These are phyloP conservation scores for Pezicula neosporulosa DNA, from an alignment of 2,329 filamentous ascomycete genomes.

Conservation along the genomic window DNA sequence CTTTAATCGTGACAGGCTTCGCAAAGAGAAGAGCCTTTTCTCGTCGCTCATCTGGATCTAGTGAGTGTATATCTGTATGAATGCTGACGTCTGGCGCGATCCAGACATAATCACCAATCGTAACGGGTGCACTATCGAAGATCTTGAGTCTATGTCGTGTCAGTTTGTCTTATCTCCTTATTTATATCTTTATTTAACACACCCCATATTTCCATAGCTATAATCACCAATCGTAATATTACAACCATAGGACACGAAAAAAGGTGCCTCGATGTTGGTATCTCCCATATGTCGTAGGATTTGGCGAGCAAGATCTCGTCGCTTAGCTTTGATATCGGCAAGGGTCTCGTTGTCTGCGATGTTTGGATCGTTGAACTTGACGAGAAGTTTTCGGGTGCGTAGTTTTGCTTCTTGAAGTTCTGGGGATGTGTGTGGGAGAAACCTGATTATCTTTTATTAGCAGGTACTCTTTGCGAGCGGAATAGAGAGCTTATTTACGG, in stretches of 20 bases:
- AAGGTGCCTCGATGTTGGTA: conserved; percentile 16
- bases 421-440: conserved; percentile 3
- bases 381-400: conserved; percentile 7
- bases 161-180: too few relatives aligned
- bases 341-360: conserved; percentile 13
- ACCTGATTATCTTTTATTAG: conserved; percentile 3
- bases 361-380: conserved; percentile 16
- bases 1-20: conserved; percentile 41
- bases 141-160: conserved; percentile 15
- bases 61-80: conserved; percentile 68
- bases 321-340: conserved; percentile 10
- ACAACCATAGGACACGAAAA: conserved; percentile 20
- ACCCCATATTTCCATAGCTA: conserved; percentile 20
- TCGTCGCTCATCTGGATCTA: conserved; percentile 50
- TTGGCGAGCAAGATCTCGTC: conserved; percentile 11
- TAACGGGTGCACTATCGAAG: conserved; percentile 42
- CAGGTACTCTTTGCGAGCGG: neutral
- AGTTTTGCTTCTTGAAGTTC: conserved; percentile 8
- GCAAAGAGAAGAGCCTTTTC: conserved; percentile 53
- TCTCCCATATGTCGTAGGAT: conserved; percentile 15
- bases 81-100: conserved; percentile 71
- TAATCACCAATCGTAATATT: conserved; percentile 17
- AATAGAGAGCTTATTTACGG: conserved; percentile 7
- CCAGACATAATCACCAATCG: conserved; percentile 25
- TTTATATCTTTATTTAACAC: neutral